Conservation (phyloP, 1,284 basidiomycete genomes). For the Pseudomicrostroma phylloplanum region DNA sequence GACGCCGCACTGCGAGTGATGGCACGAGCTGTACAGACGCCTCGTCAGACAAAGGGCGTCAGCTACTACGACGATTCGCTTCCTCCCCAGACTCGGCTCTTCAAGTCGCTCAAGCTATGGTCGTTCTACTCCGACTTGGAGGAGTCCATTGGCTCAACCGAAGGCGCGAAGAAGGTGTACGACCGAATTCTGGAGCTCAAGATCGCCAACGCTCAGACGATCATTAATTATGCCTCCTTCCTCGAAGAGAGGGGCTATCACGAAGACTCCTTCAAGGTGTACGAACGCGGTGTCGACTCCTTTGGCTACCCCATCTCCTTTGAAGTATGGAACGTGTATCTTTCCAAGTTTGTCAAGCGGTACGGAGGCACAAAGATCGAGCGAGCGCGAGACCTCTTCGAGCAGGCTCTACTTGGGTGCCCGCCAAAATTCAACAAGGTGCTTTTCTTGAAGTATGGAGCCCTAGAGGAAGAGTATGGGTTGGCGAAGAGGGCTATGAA, state of each 20-base stretch:
- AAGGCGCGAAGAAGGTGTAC: slow-evolving; percentile 85
- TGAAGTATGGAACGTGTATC: slow-evolving; percentile 98
- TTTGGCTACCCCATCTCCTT: slow-evolving; percentile 98
- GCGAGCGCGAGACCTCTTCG: slow-evolving; percentile 89
- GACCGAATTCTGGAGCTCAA: slow-evolving; percentile 94
- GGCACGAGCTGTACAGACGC: slow-evolving; percentile 83
- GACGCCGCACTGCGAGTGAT: slow-evolving; percentile 89
- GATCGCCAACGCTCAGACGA: slow-evolving; percentile 90
- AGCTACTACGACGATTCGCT: slow-evolving; percentile 92
- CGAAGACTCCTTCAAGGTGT: slow-evolving; percentile 98
- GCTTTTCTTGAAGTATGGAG: slow-evolving; percentile 88
- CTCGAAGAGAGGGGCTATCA: slow-evolving; percentile 96
- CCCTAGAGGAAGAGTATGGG: slow-evolving; percentile 89
- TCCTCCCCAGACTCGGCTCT: slow-evolving; percentile 78
- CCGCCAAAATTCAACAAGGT: slow-evolving; percentile 91
- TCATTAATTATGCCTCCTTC: slow-evolving; percentile 95
- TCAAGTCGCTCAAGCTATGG: slow-evolving; percentile 98
- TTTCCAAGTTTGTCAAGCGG: slow-evolving; percentile 93
- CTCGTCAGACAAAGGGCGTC: slow-evolving; percentile 58
- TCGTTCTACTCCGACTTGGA: slow-evolving; percentile 96
- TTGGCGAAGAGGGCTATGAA: slow-evolving; percentile 92
- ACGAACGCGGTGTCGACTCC: slow-evolving; percentile 91
- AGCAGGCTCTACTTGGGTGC: slow-evolving; percentile 93
- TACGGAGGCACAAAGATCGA: slow-evolving; percentile 93
- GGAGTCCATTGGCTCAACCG: slow-evolving; percentile 89